These are phyloP conservation scores for Dinochytrium kinnereticum DNA, from an alignment of 371 early-diverging fungal species.

Conservation along the genomic window DNA sequence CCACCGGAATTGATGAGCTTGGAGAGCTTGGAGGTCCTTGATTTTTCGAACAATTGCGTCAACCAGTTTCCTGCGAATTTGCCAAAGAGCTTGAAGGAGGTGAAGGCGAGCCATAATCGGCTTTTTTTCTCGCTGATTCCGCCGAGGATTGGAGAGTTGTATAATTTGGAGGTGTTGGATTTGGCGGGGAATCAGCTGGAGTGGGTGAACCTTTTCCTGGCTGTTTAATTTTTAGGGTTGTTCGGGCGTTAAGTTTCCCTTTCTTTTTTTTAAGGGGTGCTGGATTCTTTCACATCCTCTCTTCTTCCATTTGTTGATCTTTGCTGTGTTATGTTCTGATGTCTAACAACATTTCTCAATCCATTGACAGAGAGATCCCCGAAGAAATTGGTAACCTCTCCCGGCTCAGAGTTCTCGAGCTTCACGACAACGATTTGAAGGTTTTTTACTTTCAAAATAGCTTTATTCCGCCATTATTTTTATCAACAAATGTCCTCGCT, in stretches of 20 bases:
- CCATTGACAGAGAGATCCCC: constrained; percentile 41
- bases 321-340: too few species aligned
- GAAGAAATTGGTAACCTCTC: constrained; percentile 54
- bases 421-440: constrained; percentile 59
- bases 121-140: constrained; percentile 51
- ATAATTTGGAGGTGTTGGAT: constrained; percentile 56
- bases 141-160: constrained; percentile 47
- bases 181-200: constrained; percentile 64
- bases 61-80: constrained; percentile 49
- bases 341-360: too few species aligned
- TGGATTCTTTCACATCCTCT: too few species aligned
- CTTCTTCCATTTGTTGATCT: too few species aligned
- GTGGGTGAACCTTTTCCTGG: constrained; percentile 47
- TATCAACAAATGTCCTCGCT: not conserved
- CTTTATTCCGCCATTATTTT: not conserved
- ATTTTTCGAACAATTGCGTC: constrained; percentile 50
- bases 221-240: not conserved
- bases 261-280: constrained; percentile 1
- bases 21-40: constrained; percentile 20
- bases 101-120: constrained; percentile 45
- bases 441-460: constrained; percentile 25
- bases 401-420: constrained; percentile 54
- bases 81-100: constrained; percentile 37
- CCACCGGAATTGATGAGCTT: constrained; percentile 34
- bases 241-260: constrained; percentile 10